Base-by-base conservation (phyloP, 2,329 filamentous ascomycete species). In the Aspergillus melleus region DNA sequence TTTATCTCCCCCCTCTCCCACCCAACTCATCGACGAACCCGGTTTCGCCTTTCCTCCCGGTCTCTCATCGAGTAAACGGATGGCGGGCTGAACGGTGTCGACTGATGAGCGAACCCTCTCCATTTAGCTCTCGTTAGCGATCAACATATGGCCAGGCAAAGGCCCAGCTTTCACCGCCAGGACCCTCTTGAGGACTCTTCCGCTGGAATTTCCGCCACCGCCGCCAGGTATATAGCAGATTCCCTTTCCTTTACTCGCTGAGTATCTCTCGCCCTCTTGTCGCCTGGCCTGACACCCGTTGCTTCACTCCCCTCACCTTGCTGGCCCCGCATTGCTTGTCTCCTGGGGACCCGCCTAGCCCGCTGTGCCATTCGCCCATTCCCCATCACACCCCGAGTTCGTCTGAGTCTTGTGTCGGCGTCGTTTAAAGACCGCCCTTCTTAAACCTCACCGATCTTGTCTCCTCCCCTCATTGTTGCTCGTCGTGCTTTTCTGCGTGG, bases 121-220 rank as follows among this genome's bases (percentile, higher is more conserved):
- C 65, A 70, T 68, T 66, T 52, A 70, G 66, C 67, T 69, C 67
- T 66, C 62, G 53, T 61, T 70, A 72, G 62, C 72, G 67, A 69
- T 69, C 68, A 73, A 79, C 76, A 74, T 79, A 80, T 80, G 78
- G 77, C 77, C 75, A 79, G 75, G 70, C 76, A 75, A 77, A 77
- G 72, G 74, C 73, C 75, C 71, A 74, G 72, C 72, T 67, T 70
- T 74, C 73, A 75, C 70, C 74, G 73, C 68, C 76, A 78, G 74
- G 74, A 76, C 74, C 72, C 72, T 70, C 70, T 73, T 68, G 74
- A 78, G 72, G 74, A 76, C 71, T 69, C 73, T 71, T 68, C 73
- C 63, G 65, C 73, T 70, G 69, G 70, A 68, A 60, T 66, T 65
- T 61, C 68, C 60, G 60, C 70, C 61, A 62, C 70, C 63, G 66